phyloP scores from a whole-genome alignment of 2,329 filamentous ascomycete species.

The Neopestalotiopsis rosae region DNA sequence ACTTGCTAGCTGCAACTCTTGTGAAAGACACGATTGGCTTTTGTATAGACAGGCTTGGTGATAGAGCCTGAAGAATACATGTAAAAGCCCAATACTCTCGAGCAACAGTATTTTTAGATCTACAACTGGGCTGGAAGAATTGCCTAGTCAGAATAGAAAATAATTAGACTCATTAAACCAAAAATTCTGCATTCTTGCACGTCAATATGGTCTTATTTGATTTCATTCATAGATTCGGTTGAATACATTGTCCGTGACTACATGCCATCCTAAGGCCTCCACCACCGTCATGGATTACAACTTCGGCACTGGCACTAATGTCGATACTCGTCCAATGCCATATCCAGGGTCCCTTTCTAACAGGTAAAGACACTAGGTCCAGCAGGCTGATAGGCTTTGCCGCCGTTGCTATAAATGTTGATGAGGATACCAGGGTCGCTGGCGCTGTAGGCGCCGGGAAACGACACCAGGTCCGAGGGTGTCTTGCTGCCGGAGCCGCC shows the following conservation, averaged over 20 bases:
- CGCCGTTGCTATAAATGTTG: slow-evolving; percentile 45
- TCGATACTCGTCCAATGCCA: too few relatives aligned
- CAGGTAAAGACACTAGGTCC: slow-evolving; percentile 21
- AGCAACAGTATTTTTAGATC: not conserved
- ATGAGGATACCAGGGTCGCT: slow-evolving; percentile 47
- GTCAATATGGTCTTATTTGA: too few relatives aligned
- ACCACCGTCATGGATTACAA: too few relatives aligned
- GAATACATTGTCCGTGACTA: too few relatives aligned
- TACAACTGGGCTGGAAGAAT: not conserved
- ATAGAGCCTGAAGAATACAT: not conserved
- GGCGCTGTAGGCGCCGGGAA: slow-evolving; percentile 44
- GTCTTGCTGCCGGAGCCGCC: slow-evolving; percentile 36
- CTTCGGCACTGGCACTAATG: not conserved
- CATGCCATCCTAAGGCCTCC: too few relatives aligned
- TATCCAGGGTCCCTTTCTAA: not conserved
- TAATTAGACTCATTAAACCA: not conserved
- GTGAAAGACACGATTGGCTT: not conserved
- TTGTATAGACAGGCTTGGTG: not conserved
- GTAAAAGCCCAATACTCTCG: not conserved
- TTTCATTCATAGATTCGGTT: too few relatives aligned
- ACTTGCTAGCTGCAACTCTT: not conserved
- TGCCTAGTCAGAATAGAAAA: not conserved
- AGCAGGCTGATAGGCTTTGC: slow-evolving; percentile 19
- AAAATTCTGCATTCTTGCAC: too few relatives aligned
- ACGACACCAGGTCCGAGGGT: slow-evolving; percentile 42